Evolutionary conservation across 352 stramenopile genomes (phyloP).

Genomic region (Globisporangium cystogenes): DNA sequence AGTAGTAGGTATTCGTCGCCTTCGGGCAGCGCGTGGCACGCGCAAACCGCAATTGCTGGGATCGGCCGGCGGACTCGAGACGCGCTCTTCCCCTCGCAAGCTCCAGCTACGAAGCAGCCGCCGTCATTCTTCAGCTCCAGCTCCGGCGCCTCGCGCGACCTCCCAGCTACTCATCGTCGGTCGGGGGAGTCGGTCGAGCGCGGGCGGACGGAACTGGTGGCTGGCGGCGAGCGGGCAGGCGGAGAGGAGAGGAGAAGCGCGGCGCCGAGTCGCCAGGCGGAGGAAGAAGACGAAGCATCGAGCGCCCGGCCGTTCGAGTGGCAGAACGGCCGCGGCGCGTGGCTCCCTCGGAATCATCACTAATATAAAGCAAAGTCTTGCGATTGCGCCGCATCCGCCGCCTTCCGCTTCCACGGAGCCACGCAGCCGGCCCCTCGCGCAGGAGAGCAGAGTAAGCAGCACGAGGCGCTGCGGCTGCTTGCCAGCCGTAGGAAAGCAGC

Average conservation of each 20-base stretch:
- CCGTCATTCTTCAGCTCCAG: no score
- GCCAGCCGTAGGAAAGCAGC: no score
- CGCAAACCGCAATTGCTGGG: constrained; percentile 1
- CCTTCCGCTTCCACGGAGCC: no score
- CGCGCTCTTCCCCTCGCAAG: not conserved
- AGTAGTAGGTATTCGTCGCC: constrained; percentile 2
- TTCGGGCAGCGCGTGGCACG: not conserved
- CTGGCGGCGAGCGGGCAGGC: no score
- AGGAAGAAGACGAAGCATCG: constrained; percentile 2
- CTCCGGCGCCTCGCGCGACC: no score
- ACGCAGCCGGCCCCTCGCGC: no score
- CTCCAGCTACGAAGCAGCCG: no score
- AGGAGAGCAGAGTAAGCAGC: no score
- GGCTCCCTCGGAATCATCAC: constrained; percentile 3
- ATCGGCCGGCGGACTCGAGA: not conserved
- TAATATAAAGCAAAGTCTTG: constrained; percentile 14
- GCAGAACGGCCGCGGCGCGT: constrained; percentile 2
- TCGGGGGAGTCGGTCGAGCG: no score
- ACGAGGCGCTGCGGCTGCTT: no score
- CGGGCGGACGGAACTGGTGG: no score
- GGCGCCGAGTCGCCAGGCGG: not conserved
- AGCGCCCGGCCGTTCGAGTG: constrained; percentile 5
- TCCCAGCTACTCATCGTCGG: no score
- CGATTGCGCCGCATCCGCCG: not conserved
- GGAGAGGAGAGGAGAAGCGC: not conserved